Evolutionary conservation across 352 stramenopile species (phyloP), one percentile per base, ranked within the genome.

Genomic region (Thalassiosira livingstoniorum): DNA sequence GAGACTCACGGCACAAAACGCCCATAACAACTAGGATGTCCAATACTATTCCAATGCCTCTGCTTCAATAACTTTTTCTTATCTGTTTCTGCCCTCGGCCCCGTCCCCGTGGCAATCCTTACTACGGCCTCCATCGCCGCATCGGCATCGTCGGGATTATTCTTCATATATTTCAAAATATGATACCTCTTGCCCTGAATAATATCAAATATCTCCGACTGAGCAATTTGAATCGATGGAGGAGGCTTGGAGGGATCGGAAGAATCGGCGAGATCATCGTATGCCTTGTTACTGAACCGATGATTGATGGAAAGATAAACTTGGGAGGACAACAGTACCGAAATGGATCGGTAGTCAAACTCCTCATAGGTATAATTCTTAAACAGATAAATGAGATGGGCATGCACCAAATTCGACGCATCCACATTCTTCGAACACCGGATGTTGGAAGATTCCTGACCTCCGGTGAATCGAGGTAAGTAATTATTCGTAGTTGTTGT

Each of bases 151-250:
- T 91, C 83, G 4, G 87, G 83, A 55, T 97, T 91, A 29, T 91
- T 85, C 21, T 93, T 85, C 70, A 97, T 92, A 80, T 95, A 98
- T 35, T 90, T 82, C 29, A 98, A 65, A 43, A 98, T 91, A 76
- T 96, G 94, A 53, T 93, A 94, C n/a, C 94, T 82, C 79, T 96
- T 93, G 0, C 74, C 80, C 67, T 96, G 93, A 68, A 97, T 96
- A 21, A 97, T 92, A 78, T 97, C 95, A 66, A 97, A 97, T 39
- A 98, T 90, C 81, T 98, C 95, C 23, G 93, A 95, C 72, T 97
- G 94, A 29, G 95, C 89, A 47, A 98, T 95, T 74, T 96, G 91
- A 81, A 96, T 95, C 0, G 88, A 92, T 13, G 92, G 90, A 2
- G 92, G 92, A 25, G 92, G 92, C 25, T 95, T 87, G 7, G 88